Evolutionary conservation across 192 early-diverging fungal genomes (phyloP).

Genomic region (Podochytrium sp.): DNA sequence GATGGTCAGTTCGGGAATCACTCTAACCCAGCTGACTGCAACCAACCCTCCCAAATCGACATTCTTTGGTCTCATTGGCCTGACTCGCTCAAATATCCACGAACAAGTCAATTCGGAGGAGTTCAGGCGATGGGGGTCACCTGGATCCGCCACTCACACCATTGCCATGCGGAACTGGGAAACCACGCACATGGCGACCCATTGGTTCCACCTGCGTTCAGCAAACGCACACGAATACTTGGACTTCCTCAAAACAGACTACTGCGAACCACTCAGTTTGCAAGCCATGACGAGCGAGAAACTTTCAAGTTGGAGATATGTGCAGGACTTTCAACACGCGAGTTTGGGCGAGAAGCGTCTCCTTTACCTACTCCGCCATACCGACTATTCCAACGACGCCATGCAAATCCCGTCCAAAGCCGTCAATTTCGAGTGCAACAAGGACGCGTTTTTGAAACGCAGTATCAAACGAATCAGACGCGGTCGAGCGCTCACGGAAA

Average conservation of each 20-base stretch:
- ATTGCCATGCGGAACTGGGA: slow-evolving; percentile 20
- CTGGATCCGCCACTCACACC: not conserved
- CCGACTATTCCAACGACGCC: not conserved
- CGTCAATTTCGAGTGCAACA: not conserved
- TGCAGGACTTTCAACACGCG: not conserved
- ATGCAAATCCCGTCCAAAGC: not conserved
- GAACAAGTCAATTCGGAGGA: not conserved
- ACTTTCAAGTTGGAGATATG: not conserved
- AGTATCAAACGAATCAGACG: not conserved
- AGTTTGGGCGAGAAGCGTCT: slow-evolving; percentile 9
- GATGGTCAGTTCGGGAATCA: no score
- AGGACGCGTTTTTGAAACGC: not conserved
- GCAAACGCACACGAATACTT: not conserved
- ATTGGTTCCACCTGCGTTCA: not conserved
- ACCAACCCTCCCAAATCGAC: no score
- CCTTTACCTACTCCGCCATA: not conserved
- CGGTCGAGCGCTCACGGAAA: not conserved
- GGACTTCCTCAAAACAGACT: not conserved
- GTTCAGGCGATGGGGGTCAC: not conserved
- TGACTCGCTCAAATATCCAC: no score
- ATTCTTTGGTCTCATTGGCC: no score
- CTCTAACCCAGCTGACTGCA: no score
- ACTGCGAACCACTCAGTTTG: slow-evolving; percentile 10
- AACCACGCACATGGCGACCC: not conserved
- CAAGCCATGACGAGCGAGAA: not conserved